Base-by-base conservation (phyloP, 2,329 filamentous ascomycete species). In the Emydomyces testavorans region DNA sequence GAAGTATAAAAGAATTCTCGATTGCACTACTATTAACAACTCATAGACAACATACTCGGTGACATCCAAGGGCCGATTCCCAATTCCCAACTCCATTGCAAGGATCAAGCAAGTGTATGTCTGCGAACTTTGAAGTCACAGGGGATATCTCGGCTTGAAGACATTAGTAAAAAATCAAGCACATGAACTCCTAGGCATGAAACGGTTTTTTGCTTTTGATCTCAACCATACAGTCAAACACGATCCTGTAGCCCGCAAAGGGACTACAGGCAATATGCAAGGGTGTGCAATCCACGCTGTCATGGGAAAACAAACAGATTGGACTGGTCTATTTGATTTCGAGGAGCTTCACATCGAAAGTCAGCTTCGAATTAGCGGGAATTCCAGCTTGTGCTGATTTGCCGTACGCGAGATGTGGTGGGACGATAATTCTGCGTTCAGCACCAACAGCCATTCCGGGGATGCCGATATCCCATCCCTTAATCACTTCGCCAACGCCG, bases 381-480 rank as follows among this genome's bases (percentile, higher is more conserved):
- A 98, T 96, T 56, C 84, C 88, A 43, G 87, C 84, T 20, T 85
- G 70, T 53, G 76, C 73, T 72, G 85, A 83, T 71, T 79, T 88
- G 69, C 93, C 92, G 68, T 98, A 98, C 60, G 84, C 93, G 50
- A 90, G 79, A 60, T 83, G 73, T 40, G 92, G 75, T 40, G 93
- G 93, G 61, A 98, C 88, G 54, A 81, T 89, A 61, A 98, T 76
- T 58, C 92, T 83, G 61, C 92, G 86, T 77, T 98, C 93, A 60
- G 87, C 88, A 62, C 92, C 92, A 57, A 89, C 82, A 58, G 82
- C 75, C 87, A 98, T 95, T 69, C 93, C 93, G 57, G 78, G 76
- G 58, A 98, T 74, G 70, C 92, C 92, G 56, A 96, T 79, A 66
- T 98, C 93, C 93, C 92, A 96, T 58, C 92, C 92, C 78, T 94